Evolutionary conservation across 768 basidiomycete species (phyloP).

Genomic region (Gymnopilus junonius): DNA sequence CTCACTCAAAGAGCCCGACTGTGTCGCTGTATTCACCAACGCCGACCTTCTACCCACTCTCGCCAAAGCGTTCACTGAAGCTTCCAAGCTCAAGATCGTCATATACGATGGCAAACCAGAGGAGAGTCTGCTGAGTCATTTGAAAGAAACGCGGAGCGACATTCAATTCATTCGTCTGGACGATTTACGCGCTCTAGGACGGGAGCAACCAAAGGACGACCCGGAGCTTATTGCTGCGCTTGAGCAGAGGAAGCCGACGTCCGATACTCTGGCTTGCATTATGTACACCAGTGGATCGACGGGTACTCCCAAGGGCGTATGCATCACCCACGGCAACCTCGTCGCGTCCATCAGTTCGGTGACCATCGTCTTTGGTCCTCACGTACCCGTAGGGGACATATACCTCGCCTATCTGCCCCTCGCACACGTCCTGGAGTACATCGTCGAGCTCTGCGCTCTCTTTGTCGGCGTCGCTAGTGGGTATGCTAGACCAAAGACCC

Average conservation of each 20-base stretch:
- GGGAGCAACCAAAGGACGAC: slow-evolving; percentile 31
- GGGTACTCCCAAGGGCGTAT: slow-evolving; percentile 87
- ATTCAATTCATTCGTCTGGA: slow-evolving; percentile 64
- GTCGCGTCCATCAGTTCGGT: slow-evolving; percentile 78
- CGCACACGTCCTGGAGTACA: slow-evolving; percentile 88
- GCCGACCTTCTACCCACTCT: slow-evolving; percentile 78
- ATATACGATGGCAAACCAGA: slow-evolving; percentile 75
- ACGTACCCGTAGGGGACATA: slow-evolving; percentile 52
- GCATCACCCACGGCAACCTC: slow-evolving; percentile 81
- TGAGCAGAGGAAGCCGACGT: slow-evolving; percentile 39
- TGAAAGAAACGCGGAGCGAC: slow-evolving; percentile 49
- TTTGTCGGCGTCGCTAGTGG: slow-evolving; percentile 74
- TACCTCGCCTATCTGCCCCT: slow-evolving; percentile 87
- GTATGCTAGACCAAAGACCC: slow-evolving; percentile 85
- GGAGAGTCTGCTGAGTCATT: slow-evolving; percentile 48
- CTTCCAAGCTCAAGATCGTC: slow-evolving; percentile 69
- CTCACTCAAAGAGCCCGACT: slow-evolving; percentile 76
- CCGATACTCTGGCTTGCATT: slow-evolving; percentile 42
- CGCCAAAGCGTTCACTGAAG: slow-evolving; percentile 64
- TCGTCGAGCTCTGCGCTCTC: slow-evolving; percentile 75
- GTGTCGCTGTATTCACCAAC: slow-evolving; percentile 82
- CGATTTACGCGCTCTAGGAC: slow-evolving; percentile 64
- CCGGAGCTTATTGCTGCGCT: slow-evolving; percentile 26
- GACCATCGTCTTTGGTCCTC: slow-evolving; percentile 60
- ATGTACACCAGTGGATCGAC: slow-evolving; percentile 79